Evolutionary conservation across 2,329 filamentous ascomycete genomes (phyloP), one percentile per base, ranked within the genome.

Genomic region (Epichloe amarillans): DNA sequence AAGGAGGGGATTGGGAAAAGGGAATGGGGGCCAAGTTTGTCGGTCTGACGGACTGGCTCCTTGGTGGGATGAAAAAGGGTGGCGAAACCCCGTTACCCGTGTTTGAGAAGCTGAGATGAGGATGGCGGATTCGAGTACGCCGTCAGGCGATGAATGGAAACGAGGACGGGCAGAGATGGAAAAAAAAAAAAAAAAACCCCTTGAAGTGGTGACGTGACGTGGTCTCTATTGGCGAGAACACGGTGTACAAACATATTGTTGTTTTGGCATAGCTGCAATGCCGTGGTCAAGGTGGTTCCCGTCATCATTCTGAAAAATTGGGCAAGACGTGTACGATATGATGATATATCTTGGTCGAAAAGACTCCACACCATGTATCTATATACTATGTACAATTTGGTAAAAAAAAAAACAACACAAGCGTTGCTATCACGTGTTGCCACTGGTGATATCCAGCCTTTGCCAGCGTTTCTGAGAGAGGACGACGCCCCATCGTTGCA

Each of bases 1-100:
- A 93, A 60, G 83, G 84, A 15, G 80, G 84, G 39, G 81, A 88
- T 53, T 94, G 85, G 81, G 90, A 96, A 60, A 81, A 80, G 55
- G 89, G 81, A 15, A 72, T 83, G n/a, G 80, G 86, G 26, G 84
- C 87, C 21, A 87, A 84, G 62, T 86, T 98, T 19, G 88, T 97
- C 15, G 89, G 86, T 14, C 71, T 97, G 57, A 96, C 93, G 15
- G 93, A 98, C 64, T 97, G 93, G 91, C 69, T 98, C 56, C 73
- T 97, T 39, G 89, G 90, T 2, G 85, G 85, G 47, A 84, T 90
- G 57, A 62, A 58, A 42, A 58, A 64, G 63, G 66, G 5, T 26
- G 54, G 56, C 7, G 62, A 63, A 37, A 60, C 58, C 33, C 65
- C 63, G 33, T 58, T 67, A 56, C 67, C 66, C 19, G 63, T 63